Evolutionary conservation across 192 early-diverging fungal species (phyloP).

Genomic region (Linnemannia exigua): DNA sequence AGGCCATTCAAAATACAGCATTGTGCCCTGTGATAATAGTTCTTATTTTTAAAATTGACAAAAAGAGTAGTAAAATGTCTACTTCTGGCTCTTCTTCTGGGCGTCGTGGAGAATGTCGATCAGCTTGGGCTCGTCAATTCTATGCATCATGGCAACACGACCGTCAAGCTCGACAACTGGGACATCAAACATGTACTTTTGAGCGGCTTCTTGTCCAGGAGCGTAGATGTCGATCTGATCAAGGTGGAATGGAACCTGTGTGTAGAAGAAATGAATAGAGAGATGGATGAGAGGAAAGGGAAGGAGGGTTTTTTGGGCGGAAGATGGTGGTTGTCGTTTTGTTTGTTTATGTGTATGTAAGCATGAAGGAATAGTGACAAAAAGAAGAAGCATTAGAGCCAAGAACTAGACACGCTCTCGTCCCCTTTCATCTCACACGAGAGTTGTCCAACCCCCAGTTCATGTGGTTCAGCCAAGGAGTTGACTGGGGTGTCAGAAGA

Average conservation of each 20-base stretch:
- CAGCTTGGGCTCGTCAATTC: slow-evolving; percentile 59
- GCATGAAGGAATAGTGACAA: not conserved
- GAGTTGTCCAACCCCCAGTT: not conserved
- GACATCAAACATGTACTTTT: slow-evolving; percentile 70
- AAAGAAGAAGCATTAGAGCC: not conserved
- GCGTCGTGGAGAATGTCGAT: slow-evolving; percentile 44
- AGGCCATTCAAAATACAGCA: not conserved
- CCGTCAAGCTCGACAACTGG: slow-evolving; percentile 66
- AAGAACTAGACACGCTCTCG: not conserved
- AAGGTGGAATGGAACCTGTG: slow-evolving; percentile 44
- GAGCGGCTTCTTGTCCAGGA: slow-evolving; percentile 35
- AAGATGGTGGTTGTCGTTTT: not conserved
- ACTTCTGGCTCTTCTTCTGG: not conserved
- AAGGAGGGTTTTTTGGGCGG: not conserved
- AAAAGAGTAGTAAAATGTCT: too few species aligned
- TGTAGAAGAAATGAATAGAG: not conserved
- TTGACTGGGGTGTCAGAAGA: not conserved
- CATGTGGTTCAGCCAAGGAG: not conserved
- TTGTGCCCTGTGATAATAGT: not conserved
- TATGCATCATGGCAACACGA: slow-evolving; percentile 61
- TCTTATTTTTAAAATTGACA: too few species aligned
- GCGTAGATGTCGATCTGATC: slow-evolving; percentile 57
- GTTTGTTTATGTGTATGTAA: not conserved
- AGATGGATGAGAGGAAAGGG: not conserved
- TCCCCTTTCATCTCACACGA: not conserved